A percentile compares a stretch with the other conserved stretches of the same genome.
Conservation (phyloP, 192 early-diverging fungal species). For the Podila horticola region DNA sequence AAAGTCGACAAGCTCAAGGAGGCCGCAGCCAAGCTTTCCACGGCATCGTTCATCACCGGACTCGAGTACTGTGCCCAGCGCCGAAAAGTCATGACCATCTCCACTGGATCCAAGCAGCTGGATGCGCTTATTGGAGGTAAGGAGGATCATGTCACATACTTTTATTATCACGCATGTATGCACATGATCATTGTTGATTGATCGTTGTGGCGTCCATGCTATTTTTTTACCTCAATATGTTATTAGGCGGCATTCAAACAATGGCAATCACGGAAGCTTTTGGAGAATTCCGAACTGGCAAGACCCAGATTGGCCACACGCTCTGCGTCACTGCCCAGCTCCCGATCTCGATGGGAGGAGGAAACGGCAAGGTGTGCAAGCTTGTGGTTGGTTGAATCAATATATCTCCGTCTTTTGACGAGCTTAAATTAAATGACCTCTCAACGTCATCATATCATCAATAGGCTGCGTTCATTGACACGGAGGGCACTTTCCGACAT, state of each 20-base stretch:
- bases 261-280: slow-evolving; percentile 90
- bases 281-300: slow-evolving; percentile 89
- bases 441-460: not conserved
- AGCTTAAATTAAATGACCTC: not conserved
- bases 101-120: slow-evolving; percentile 82
- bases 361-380: slow-evolving; percentile 70
- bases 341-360: slow-evolving; percentile 76
- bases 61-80: slow-evolving; percentile 64
- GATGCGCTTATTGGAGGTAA: slow-evolving; percentile 78
- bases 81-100: slow-evolving; percentile 70
- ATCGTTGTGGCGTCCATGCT: not conserved
- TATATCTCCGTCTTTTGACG: too few species aligned
- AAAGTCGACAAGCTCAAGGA: slow-evolving; percentile 93
- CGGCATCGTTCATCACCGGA: slow-evolving; percentile 75
- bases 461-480: slow-evolving; percentile 62
- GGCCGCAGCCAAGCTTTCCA: slow-evolving; percentile 72
- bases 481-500: slow-evolving; percentile 84
- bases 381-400: slow-evolving; percentile 54
- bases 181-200: not conserved
- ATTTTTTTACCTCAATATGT: not conserved
- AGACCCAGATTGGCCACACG: slow-evolving; percentile 86
- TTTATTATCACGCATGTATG: too few species aligned
- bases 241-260: slow-evolving; percentile 76
- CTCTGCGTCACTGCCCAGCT: slow-evolving; percentile 82
- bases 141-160: not conserved